Evolutionary conservation across 2,329 filamentous ascomycete genomes (phyloP).

Genomic region (Parascedosporium putredinis): DNA sequence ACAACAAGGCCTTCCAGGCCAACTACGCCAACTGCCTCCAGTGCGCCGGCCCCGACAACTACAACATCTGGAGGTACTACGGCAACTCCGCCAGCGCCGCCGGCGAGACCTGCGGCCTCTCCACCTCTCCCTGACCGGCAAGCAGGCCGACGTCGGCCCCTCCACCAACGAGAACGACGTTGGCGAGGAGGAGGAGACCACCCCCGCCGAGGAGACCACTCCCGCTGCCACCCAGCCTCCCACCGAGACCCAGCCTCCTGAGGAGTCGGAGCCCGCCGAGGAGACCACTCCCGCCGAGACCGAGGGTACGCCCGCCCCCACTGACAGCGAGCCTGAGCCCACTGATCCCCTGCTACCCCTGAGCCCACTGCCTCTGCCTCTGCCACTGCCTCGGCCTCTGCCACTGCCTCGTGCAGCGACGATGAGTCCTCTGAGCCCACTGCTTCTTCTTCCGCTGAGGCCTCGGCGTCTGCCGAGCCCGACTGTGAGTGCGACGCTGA

Average conservation of each 20-base stretch:
- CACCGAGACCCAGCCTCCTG: no score
- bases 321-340: neutral
- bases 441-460: neutral
- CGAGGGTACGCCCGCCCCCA: neutral
- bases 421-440: no score
- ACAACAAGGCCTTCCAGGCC: conserved; percentile 25
- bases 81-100: conserved; percentile 22
- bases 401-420: neutral
- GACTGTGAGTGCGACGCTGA: no score
- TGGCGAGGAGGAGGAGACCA: neutral
- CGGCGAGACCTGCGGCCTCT: conserved; percentile 20
- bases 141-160: conserved; percentile 1
- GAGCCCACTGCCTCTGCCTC: neutral
- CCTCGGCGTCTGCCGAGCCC: neutral
- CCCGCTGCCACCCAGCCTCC: neutral
- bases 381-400: neutral
- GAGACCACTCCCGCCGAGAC: neutral
- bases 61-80: conserved; percentile 34
- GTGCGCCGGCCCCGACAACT: conserved; percentile 26
- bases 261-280: no score
- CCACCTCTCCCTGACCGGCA: neutral
- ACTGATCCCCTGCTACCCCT: neutral
- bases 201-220: neutral
- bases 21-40: conserved; percentile 30
- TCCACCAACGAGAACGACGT: neutral